Evolutionary conservation across 2,329 filamentous ascomycete species (phyloP), one percentile per base, ranked within the genome.

Genomic region (Claviceps cyperi): DNA sequence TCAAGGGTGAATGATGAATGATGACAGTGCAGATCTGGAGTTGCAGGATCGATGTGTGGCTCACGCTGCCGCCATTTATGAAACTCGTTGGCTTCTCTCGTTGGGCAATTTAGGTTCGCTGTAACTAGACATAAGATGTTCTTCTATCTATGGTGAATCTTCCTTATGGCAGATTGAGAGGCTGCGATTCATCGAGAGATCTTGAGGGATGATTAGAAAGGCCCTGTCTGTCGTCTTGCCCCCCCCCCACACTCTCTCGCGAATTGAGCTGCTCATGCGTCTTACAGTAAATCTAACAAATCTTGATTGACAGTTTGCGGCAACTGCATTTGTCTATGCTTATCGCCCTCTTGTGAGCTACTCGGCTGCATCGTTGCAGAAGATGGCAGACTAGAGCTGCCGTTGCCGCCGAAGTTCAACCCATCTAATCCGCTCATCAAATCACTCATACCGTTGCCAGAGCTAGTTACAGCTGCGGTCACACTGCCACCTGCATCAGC

Each of bases 361-460:
- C 69, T 66, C 55, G 80, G 62, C 60, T 84, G 77, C 63, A 79
- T 76, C 11, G 73, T 71, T 4, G 83, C 72, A 15, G 84, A 81
- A 35, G 84, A 75, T 17, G 84, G 80, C 56, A 82, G 78, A 55
- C 72, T 78, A 15, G 60, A 55, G 47, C 60, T 57, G 22, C 70
- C 68, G 40, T 78, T 80, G 45, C 81, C 77, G 17, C 46, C 49
- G 61, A 98, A 72, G 67, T 87, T 82, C 69, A 98, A 73, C 4
- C 80, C 81, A 28, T 82, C 86, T 62, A 98, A 94, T 1, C 90
- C 90, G 61, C 88, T 88, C 73, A 96, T 84, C 60, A 98, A 70
- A 66, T 97, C 90, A 56, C 86, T 86, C 74, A 95, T 78, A 50
- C 82, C 86, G 65, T 76, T 75, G 59, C 68, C 68, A 24, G 46